Evolutionary conservation across 2,329 filamentous ascomycete species (phyloP).

Genomic region (Setomelanomma holmii): DNA sequence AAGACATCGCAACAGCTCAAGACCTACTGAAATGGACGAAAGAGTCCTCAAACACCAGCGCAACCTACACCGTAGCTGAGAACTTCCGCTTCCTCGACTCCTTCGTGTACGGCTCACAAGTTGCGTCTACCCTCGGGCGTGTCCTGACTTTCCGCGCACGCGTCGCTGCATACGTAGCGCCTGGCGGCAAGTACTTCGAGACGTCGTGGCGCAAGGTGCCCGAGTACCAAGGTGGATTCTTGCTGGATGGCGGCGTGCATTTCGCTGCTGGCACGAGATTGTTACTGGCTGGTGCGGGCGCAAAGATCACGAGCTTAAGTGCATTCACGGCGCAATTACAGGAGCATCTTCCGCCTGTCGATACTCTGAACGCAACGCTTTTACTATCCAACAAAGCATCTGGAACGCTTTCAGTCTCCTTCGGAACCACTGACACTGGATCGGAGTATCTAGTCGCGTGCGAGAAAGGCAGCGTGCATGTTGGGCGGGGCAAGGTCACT

Average conservation of each 20-base stretch:
- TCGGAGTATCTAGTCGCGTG: slow-evolving; percentile 65
- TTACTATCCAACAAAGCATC: slow-evolving; percentile 61
- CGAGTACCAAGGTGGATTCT: slow-evolving; percentile 75
- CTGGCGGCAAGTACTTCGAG: slow-evolving; percentile 63
- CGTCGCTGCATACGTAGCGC: slow-evolving; percentile 54
- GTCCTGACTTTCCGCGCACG: slow-evolving; percentile 62
- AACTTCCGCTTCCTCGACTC: slow-evolving; percentile 72
- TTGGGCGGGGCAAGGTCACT: slow-evolving; percentile 53
- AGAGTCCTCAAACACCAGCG: slow-evolving; percentile 46
- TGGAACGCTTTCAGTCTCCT: slow-evolving; percentile 65
- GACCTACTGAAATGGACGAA: slow-evolving; percentile 58
- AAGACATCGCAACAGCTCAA: slow-evolving; percentile 61
- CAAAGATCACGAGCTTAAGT: slow-evolving; percentile 57
- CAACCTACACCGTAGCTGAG: slow-evolving; percentile 66
- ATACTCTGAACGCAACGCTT: slow-evolving; percentile 69
- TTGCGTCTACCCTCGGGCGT: slow-evolving; percentile 61
- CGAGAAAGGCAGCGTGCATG: slow-evolving; percentile 63
- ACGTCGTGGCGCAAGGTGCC: slow-evolving; percentile 72
- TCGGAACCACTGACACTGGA: slow-evolving; percentile 63
- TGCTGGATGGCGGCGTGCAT: slow-evolving; percentile 80
- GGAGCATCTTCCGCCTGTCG: slow-evolving; percentile 67
- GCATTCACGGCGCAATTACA: slow-evolving; percentile 65
- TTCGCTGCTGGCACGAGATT: slow-evolving; percentile 68
- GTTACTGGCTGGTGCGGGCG: slow-evolving; percentile 57
- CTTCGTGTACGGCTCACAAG: slow-evolving; percentile 60